phyloP scores from a whole-genome alignment of 768 basidiomycete species.

The Neoboletus magnificus region DNA sequence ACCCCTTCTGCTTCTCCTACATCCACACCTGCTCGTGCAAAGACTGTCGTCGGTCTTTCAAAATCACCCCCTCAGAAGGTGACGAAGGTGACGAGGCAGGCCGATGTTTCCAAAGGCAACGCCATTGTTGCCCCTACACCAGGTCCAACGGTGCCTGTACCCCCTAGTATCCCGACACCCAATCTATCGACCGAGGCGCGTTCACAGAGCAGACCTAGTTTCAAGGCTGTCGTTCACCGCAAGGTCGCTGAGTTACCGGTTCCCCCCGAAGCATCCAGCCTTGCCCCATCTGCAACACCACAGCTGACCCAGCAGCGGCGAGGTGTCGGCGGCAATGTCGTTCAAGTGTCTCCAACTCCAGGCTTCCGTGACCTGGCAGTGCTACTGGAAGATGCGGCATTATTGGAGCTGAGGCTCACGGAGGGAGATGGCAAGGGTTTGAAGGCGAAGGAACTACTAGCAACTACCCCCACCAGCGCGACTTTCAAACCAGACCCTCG shows the following conservation, averaged over 20 bases:
- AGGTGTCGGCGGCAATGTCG: slow-evolving; percentile 13
- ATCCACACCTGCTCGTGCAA: background rate
- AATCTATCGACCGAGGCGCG: background rate
- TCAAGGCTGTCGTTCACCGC: slow-evolving; percentile 57
- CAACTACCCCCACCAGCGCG: slow-evolving; percentile 25
- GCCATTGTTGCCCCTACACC: slow-evolving; percentile 1
- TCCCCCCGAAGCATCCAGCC: slow-evolving; percentile 13
- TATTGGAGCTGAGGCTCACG: slow-evolving; percentile 52
- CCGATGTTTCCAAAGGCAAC: background rate
- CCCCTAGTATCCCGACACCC: slow-evolving; percentile 10
- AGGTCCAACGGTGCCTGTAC: background rate
- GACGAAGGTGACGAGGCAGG: slow-evolving; percentile 1
- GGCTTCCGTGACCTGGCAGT: slow-evolving; percentile 50
- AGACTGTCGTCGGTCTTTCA: background rate
- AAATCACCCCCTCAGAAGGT: background rate
- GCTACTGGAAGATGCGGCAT: slow-evolving; percentile 55
- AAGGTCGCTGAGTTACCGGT: slow-evolving; percentile 42
- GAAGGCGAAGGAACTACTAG: slow-evolving; percentile 8
- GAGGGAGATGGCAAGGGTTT: slow-evolving; percentile 35
- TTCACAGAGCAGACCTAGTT: slow-evolving; percentile 29
- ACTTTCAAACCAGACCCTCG: slow-evolving; percentile 24
- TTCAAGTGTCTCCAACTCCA: slow-evolving; percentile 44
- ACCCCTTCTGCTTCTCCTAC: background rate
- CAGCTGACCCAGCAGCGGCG: slow-evolving; percentile 29
- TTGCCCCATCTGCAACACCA: slow-evolving; percentile 25